Evolutionary conservation across 1,284 basidiomycete species (phyloP).

Genomic region (Meripilus lineatus): DNA sequence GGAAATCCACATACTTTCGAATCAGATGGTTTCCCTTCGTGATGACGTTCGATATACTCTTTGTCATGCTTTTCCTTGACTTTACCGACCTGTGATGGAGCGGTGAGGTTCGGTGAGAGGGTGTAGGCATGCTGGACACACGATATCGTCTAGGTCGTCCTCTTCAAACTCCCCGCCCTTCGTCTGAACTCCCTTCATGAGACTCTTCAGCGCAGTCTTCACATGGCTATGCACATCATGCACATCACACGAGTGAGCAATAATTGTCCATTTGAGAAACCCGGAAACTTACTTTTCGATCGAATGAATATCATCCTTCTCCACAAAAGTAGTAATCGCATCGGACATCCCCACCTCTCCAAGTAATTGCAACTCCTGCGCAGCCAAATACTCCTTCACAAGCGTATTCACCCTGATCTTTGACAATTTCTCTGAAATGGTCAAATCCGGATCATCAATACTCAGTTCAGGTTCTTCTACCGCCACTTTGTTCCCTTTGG

Average conservation of each 20-base stretch:
- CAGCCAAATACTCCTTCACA: conserved; percentile 84
- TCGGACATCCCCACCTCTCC: conserved; percentile 85
- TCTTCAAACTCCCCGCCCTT: conserved; percentile 61
- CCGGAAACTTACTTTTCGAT: conserved; percentile 84
- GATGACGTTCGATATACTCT: conserved; percentile 45
- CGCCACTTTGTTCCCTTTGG: conserved; percentile 46
- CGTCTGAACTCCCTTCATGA: conserved; percentile 63
- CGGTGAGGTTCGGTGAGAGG: conserved; percentile 1
- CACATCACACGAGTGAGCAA: neutral
- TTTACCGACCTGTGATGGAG: conserved; percentile 46
- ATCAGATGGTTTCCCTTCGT: conserved; percentile 17
- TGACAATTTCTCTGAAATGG: conserved; percentile 59
- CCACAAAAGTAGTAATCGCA: conserved; percentile 90
- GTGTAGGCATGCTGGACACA: too few relatives aligned
- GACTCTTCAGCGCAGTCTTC: conserved; percentile 48
- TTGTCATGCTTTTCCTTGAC: conserved; percentile 65
- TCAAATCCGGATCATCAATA: conserved; percentile 68
- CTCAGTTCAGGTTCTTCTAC: conserved; percentile 70
- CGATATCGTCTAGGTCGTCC: conserved; percentile 70
- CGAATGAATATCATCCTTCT: conserved; percentile 92
- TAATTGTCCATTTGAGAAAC: too few relatives aligned
- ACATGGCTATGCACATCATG: conserved; percentile 59
- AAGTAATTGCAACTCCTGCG: conserved; percentile 85
- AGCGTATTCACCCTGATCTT: conserved; percentile 72
- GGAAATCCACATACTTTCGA: conserved; percentile 18